Evolutionary conservation across 768 basidiomycete species (phyloP).

Genomic region (Rhizopogon vulgaris): DNA sequence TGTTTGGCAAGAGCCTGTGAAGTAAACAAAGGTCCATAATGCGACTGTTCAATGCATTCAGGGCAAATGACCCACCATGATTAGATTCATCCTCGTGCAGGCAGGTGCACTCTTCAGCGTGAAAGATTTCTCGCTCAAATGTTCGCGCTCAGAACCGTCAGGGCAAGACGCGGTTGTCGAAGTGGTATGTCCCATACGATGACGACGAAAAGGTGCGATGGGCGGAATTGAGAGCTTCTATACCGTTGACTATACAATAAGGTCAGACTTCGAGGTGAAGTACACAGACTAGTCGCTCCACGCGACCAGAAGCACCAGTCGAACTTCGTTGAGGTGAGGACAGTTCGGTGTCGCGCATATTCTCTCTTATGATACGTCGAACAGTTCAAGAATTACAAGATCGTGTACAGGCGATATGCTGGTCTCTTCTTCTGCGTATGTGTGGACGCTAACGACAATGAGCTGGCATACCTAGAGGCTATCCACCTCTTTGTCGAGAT

Average conservation of each 20-base stretch:
- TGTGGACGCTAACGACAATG: slow-evolving; percentile 97
- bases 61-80: slow-evolving; percentile 49
- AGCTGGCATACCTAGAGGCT: slow-evolving; percentile 93
- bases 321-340: slow-evolving; percentile 90
- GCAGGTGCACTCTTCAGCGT: slow-evolving; percentile 33
- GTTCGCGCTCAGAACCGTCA: slow-evolving; percentile 73
- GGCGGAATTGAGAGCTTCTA: background rate
- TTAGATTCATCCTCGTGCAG: slow-evolving; percentile 96
- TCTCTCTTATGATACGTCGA: slow-evolving; percentile 5
- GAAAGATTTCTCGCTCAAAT: background rate
- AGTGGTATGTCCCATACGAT: slow-evolving; percentile 99
- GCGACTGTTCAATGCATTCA: background rate
- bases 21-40: slow-evolving; percentile 4
- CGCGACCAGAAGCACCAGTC: slow-evolving; percentile 98
- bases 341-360: background rate
- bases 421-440: slow-evolving; percentile 98
- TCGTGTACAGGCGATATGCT: slow-evolving; percentile 95
- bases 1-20: slow-evolving; percentile 10
- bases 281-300: slow-evolving; percentile 92
- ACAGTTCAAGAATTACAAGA: slow-evolving; percentile 96
- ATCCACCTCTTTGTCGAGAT: slow-evolving; percentile 99
- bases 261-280: slow-evolving; percentile 93
- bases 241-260: slow-evolving; percentile 22
- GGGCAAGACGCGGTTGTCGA: slow-evolving; percentile 94
- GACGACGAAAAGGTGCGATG: slow-evolving; percentile 91